A percentile compares a stretch with the other conserved stretches of the same genome.
Conservation (phyloP, 1,284 basidiomycete genomes). For the Trichosporon coremiiforme region DNA sequence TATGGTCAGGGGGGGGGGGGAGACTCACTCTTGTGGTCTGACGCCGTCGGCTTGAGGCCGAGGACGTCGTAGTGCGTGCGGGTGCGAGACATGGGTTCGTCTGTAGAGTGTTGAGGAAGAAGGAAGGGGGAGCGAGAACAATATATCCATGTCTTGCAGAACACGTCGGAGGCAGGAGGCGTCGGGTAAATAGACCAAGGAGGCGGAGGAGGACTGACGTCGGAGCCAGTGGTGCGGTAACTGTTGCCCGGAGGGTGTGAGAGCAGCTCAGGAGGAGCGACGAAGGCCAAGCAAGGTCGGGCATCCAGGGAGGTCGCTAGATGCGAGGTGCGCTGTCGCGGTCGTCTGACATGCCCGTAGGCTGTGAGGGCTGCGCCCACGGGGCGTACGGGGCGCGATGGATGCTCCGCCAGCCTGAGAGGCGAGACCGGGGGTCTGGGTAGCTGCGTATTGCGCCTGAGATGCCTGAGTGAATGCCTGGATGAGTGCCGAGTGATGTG, state of each 20-base stretch:
- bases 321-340: too few species aligned
- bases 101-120: background rate
- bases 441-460: background rate
- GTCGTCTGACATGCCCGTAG: conserved; percentile 1
- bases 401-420: background rate
- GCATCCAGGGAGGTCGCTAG: background rate
- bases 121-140: background rate
- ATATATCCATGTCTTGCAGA: background rate
- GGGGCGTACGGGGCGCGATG: background rate
- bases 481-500: background rate
- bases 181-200: background rate
- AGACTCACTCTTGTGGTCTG: background rate
- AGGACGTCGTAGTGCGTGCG: conserved; percentile 15
- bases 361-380: too few species aligned
- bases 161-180: background rate
- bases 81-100: background rate
- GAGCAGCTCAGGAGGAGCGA: background rate
- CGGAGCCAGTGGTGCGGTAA: conserved; percentile 5
- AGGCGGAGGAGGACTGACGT: background rate
- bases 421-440: too few species aligned
- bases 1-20: too few species aligned
- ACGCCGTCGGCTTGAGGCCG: conserved; percentile 14
- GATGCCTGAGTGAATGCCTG: background rate
- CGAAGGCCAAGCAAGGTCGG: background rate
- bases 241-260: too few species aligned